phyloP scores from a whole-genome alignment of 805 yeast genomes.

The Yamadazyma philogaea region DNA sequence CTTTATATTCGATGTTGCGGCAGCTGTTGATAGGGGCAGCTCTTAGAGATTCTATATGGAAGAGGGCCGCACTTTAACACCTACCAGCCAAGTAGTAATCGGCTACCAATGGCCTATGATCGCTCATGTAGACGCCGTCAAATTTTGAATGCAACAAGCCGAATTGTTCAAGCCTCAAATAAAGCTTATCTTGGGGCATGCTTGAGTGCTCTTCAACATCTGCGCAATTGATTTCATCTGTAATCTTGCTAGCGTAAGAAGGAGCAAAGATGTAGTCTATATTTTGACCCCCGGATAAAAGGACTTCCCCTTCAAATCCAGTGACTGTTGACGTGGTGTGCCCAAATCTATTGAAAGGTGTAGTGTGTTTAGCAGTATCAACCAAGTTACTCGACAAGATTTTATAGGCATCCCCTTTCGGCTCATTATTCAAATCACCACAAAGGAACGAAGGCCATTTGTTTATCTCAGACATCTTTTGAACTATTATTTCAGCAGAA shows the following conservation, averaged over 20 bases:
- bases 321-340: constrained; percentile 30
- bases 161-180: constrained; percentile 21
- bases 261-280: constrained; percentile 35
- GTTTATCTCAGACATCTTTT: constrained; percentile 23
- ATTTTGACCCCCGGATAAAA: constrained; percentile 25
- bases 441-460: constrained; percentile 31
- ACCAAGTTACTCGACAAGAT: constrained; percentile 13
- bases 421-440: constrained; percentile 30
- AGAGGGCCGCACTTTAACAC: too few species aligned
- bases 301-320: constrained; percentile 29
- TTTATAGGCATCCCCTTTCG: constrained; percentile 20
- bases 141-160: constrained; percentile 34
- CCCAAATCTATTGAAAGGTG: constrained; percentile 26
- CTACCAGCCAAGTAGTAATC: constrained; percentile 18
- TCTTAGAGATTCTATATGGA: too few species aligned
- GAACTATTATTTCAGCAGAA: constrained; percentile 28
- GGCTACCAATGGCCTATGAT: constrained; percentile 35
- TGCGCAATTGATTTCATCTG: constrained; percentile 14
- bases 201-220: constrained; percentile 1
- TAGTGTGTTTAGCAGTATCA: constrained; percentile 21
- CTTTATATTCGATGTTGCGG: too few species aligned
- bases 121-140: constrained; percentile 32
- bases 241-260: constrained; percentile 16
- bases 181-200: constrained; percentile 13
- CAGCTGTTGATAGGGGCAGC: too few species aligned